Evolutionary conservation across 164 flowering plant genomes (phyloP).

Genomic region (Berberis vulgaris): DNA sequence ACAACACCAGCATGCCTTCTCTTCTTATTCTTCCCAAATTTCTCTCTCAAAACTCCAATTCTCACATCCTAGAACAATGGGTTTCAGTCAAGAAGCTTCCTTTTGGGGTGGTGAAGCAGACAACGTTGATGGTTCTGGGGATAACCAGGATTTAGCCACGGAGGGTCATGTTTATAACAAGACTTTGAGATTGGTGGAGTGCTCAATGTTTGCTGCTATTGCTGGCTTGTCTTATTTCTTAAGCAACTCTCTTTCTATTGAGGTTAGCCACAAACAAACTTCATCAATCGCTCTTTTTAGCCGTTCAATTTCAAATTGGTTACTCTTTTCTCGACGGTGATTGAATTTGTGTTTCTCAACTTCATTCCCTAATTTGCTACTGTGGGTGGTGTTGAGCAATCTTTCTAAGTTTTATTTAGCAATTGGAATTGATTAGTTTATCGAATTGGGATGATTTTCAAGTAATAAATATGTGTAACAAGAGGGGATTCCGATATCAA

Average conservation of each 20-base stretch:
- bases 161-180: slow-evolving; percentile 51
- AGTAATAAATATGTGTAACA: no score
- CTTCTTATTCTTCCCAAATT: background rate
- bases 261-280: slow-evolving; percentile 25
- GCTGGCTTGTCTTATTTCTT: slow-evolving; percentile 64
- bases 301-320: no score
- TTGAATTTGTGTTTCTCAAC: no score
- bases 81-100: slow-evolving; percentile 9
- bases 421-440: no score
- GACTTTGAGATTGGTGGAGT: slow-evolving; percentile 80
- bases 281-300: no score
- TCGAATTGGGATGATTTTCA: no score
- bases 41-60: slow-evolving; percentile 11
- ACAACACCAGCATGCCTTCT: background rate
- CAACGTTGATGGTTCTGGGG: slow-evolving; percentile 1
- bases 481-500: no score
- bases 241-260: slow-evolving; percentile 78
- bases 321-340: no score
- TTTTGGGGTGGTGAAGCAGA: slow-evolving; percentile 12
- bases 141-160: slow-evolving; percentile 34
- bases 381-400: no score
- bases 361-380: no score
- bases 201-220: slow-evolving; percentile 88
- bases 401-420: no score
- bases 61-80: slow-evolving; percentile 7